Conservation (phyloP, 2,329 filamentous ascomycete genomes). For the Knufia fluminis region DNA sequence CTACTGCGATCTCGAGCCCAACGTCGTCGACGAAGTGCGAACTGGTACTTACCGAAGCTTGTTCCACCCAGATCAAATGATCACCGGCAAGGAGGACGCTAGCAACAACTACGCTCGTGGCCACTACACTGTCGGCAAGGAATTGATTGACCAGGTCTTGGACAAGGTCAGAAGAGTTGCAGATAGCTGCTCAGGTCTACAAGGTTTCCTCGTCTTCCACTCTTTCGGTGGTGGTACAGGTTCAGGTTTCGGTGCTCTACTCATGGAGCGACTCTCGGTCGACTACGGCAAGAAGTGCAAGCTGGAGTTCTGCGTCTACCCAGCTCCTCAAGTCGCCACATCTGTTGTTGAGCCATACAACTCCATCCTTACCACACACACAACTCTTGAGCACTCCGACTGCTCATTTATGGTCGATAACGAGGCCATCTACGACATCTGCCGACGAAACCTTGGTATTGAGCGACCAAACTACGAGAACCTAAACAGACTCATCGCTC, state of each 20-base stretch:
- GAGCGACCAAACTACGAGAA: slow-evolving; percentile 98
- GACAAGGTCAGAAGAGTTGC: slow-evolving; percentile 97
- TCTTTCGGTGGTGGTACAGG: slow-evolving; percentile 98
- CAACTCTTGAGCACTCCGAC: slow-evolving; percentile 97
- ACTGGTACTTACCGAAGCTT: slow-evolving; percentile 92
- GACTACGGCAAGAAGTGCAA: slow-evolving; percentile 99
- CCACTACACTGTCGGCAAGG: slow-evolving; percentile 99
- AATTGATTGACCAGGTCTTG: slow-evolving; percentile 94
- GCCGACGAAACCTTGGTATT: slow-evolving; percentile 92
- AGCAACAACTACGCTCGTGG: slow-evolving; percentile 99
- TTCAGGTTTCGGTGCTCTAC: slow-evolving; percentile 93
- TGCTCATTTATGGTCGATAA: slow-evolving; percentile 99
- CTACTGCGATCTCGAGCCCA: slow-evolving; percentile 99
- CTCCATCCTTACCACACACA: slow-evolving; percentile 98
- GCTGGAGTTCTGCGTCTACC: slow-evolving; percentile 99
- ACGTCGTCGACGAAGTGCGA: slow-evolving; percentile 98
- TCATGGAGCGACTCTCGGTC: slow-evolving; percentile 95
- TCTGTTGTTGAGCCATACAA: slow-evolving; percentile 99
- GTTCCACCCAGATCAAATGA: slow-evolving; percentile 99
- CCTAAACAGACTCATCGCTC: slow-evolving; percentile 95
- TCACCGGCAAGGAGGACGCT: slow-evolving; percentile 99
- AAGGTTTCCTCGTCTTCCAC: slow-evolving; percentile 99
- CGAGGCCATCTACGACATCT: slow-evolving; percentile 99
- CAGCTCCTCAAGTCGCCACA: slow-evolving; percentile 90
- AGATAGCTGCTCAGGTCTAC: slow-evolving; percentile 95